A percentile compares a stretch with the other conserved stretches of the same genome.
These are phyloP conservation scores for Teunomyces atbi DNA, from an alignment of 805 yeast genomes.

Conservation along the genomic window DNA sequence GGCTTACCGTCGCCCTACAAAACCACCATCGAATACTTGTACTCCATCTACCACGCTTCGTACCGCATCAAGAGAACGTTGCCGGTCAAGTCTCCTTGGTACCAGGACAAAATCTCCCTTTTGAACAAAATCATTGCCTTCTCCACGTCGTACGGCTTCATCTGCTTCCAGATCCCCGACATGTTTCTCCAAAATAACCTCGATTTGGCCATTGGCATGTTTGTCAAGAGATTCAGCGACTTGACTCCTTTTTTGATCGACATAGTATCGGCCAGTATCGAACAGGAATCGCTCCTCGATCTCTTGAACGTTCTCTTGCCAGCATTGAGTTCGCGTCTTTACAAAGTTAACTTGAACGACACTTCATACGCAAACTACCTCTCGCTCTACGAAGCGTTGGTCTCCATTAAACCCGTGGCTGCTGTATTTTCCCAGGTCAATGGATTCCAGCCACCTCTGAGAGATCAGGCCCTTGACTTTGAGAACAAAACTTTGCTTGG, in stretches of 20 bases:
- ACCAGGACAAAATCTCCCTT: constrained; percentile 35
- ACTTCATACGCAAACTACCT: constrained; percentile 53
- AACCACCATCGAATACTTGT: constrained; percentile 49
- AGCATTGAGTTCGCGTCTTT: constrained; percentile 34
- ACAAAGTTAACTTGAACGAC: constrained; percentile 45
- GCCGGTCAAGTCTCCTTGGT: constrained; percentile 38
- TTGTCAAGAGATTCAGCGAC: constrained; percentile 20
- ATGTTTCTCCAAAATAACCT: constrained; percentile 47
- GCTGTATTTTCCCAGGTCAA: constrained; percentile 55
- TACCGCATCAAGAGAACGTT: constrained; percentile 42
- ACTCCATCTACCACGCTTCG: constrained; percentile 42
- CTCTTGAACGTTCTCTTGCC: constrained; percentile 56
- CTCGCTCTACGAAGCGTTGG: constrained; percentile 55
- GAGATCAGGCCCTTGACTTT: constrained; percentile 46
- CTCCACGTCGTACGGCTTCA: constrained; percentile 61
- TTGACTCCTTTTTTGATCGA: constrained; percentile 49
- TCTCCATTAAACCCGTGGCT: constrained; percentile 62
- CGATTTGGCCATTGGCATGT: constrained; percentile 21
- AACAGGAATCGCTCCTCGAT: constrained; percentile 65
- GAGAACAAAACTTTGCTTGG: constrained; percentile 72
- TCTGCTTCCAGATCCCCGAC: constrained; percentile 68
- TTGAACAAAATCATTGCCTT: constrained; percentile 50
- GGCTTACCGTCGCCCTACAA: constrained; percentile 39
- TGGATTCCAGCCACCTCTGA: constrained; percentile 48
- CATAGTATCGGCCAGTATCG: constrained; percentile 56